Conservation (phyloP, 495 filamentous ascomycete genomes). For the Lasiosphaeriaceae sp. region DNA sequence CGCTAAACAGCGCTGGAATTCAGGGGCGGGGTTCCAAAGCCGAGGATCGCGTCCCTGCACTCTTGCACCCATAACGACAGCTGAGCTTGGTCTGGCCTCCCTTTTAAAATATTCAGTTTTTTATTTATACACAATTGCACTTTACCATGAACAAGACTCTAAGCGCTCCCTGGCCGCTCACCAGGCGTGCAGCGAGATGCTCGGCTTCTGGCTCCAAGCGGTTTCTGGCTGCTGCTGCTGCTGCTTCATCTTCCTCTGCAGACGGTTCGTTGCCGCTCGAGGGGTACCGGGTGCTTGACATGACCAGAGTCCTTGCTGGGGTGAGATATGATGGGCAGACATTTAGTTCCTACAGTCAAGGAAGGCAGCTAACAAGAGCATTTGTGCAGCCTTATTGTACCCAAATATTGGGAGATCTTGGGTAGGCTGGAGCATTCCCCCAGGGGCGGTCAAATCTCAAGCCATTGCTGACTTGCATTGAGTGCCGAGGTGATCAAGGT, state of each 20-base stretch:
- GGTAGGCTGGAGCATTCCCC: constrained; percentile 50
- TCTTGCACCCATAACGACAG: too few relatives aligned
- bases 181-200: background rate
- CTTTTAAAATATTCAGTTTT: too few relatives aligned
- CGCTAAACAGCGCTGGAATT: background rate
- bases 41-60: too few relatives aligned
- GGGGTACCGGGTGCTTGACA: constrained; percentile 86
- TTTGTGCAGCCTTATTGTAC: constrained; percentile 83
- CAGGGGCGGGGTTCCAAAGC: background rate
- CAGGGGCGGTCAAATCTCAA: background rate
- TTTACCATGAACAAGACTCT: too few relatives aligned
- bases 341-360: background rate
- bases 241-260: constrained; percentile 2
- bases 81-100: too few relatives aligned
- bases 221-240: background rate
- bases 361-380: background rate
- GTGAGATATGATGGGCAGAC: constrained; percentile 50
- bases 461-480: constrained; percentile 13
- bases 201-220: background rate
- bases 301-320: constrained; percentile 93
- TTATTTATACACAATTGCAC: too few relatives aligned
- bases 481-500: constrained; percentile 97
- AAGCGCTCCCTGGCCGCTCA: background rate
- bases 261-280: constrained; percentile 58
- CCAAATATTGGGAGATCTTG: constrained; percentile 93